phyloP scores from a whole-genome alignment of 2,329 filamentous ascomycete species.

The Diaporthe vaccinii region DNA sequence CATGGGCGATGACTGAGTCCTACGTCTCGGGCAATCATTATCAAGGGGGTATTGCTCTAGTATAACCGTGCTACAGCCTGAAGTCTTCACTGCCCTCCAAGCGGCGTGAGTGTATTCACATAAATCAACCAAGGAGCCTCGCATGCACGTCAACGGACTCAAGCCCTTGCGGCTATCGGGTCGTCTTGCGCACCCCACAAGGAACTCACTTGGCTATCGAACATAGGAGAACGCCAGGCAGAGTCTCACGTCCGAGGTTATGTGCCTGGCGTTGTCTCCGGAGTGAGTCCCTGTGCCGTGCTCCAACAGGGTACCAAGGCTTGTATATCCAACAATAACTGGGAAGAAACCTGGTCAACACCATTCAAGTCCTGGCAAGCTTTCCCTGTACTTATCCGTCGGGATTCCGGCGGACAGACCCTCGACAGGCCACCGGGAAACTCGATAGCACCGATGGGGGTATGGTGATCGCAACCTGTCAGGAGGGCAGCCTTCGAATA shows the following conservation, averaged over 20 bases:
- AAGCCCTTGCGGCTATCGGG: not conserved
- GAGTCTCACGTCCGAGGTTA: not conserved
- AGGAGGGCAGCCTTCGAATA: not conserved
- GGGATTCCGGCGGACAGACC: constrained; percentile 4
- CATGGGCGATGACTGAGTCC: not conserved
- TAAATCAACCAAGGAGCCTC: not conserved
- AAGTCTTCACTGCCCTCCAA: not conserved
- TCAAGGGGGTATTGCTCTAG: not conserved
- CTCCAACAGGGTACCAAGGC: not conserved
- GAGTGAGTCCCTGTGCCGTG: not conserved
- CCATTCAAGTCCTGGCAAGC: not conserved
- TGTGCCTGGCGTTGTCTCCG: constrained; percentile 6
- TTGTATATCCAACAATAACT: constrained; percentile 27
- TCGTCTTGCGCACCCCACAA: not conserved
- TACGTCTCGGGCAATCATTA: not conserved
- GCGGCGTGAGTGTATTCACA: not conserved
- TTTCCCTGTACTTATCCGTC: not conserved
- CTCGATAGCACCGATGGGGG: not conserved
- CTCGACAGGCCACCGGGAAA: not conserved
- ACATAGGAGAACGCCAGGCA: not conserved
- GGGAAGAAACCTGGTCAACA: constrained; percentile 16
- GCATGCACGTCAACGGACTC: not conserved
- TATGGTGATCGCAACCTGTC: not conserved
- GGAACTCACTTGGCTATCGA: not conserved
- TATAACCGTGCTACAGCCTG: not conserved